Percentiles rank a stretch among this genome's conserved stretches.
Evolutionary conservation across 768 basidiomycete genomes (phyloP).

Genomic region (Dictyophora rubrovolvata): DNA sequence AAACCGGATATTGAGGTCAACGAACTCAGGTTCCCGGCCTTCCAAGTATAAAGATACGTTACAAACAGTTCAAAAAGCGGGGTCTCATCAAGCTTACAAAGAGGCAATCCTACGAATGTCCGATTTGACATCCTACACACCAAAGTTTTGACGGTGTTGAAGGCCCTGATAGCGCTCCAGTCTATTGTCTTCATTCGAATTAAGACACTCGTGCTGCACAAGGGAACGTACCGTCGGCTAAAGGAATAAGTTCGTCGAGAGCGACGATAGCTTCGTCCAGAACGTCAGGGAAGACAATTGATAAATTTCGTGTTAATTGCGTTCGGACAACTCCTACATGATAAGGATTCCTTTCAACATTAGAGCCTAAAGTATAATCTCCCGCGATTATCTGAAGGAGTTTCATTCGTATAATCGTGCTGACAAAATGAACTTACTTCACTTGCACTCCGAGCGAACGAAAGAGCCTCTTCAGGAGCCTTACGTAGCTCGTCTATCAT

Average conservation of each 20-base stretch:
- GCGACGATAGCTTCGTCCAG: conserved; percentile 34
- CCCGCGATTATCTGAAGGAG: conserved; percentile 25
- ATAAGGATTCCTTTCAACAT: conserved; percentile 21
- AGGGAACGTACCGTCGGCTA: conserved; percentile 11
- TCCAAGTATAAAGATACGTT: background rate
- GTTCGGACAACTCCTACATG: conserved; percentile 23
- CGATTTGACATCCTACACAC: conserved; percentile 35
- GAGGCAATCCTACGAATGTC: conserved; percentile 37
- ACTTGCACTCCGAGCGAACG: conserved; percentile 1
- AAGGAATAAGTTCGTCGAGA: conserved; percentile 29
- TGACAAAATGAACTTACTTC: conserved; percentile 1
- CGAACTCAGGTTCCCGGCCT: conserved; percentile 10
- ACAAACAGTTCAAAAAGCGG: conserved; percentile 2
- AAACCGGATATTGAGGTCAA: conserved; percentile 1
- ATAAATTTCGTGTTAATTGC: conserved; percentile 30
- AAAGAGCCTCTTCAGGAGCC: conserved; percentile 11
- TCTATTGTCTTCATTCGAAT: background rate
- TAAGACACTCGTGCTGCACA: background rate
- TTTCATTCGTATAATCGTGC: background rate
- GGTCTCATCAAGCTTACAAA: conserved; percentile 27
- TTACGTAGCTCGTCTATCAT: conserved; percentile 21
- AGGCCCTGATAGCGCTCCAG: conserved; percentile 26
- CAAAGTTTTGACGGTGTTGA: conserved; percentile 22
- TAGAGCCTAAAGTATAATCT: conserved; percentile 28
- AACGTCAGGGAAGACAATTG: conserved; percentile 28